Conservation (phyloP, 192 early-diverging fungal genomes). For the Coemansia javaensis region DNA sequence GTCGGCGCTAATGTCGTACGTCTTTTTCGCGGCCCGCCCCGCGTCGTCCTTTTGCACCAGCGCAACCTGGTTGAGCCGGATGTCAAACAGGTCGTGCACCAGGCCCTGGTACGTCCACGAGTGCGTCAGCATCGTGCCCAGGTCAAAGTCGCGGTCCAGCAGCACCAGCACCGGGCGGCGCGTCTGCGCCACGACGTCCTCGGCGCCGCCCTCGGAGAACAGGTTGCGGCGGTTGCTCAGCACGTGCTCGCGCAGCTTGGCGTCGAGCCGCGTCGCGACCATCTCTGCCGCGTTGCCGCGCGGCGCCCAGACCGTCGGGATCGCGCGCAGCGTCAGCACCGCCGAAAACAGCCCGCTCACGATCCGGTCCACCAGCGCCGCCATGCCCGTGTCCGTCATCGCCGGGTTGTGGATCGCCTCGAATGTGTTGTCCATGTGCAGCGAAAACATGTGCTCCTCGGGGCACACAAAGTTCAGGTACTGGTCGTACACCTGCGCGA, state of each 20-base stretch:
- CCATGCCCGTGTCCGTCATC: constrained; percentile 76
- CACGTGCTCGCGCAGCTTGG: constrained; percentile 84
- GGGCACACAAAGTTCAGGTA: constrained; percentile 92
- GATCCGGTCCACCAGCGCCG: constrained; percentile 71
- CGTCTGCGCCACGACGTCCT: constrained; percentile 51
- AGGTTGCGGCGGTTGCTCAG: constrained; percentile 84
- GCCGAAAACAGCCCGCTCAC: constrained; percentile 84
- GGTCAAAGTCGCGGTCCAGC: constrained; percentile 87
- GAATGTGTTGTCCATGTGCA: constrained; percentile 79
- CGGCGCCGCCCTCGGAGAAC: constrained; percentile 60
- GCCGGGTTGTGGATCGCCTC: constrained; percentile 77
- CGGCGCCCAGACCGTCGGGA: constrained; percentile 89
- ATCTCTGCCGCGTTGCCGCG: constrained; percentile 90
- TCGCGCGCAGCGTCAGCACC: constrained; percentile 78
- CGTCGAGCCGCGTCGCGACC: constrained; percentile 85
- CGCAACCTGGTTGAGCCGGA: constrained; percentile 84
- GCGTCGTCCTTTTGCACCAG: constrained; percentile 57
- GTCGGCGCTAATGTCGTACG: constrained; percentile 80
- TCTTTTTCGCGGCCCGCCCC: constrained; percentile 61
- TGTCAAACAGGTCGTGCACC: constrained; percentile 91
- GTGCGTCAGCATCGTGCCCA: constrained; percentile 87
- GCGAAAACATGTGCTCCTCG: constrained; percentile 88
- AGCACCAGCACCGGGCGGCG: constrained; percentile 78
- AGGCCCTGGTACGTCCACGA: constrained; percentile 98
- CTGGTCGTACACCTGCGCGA: constrained; percentile 95